Conservation (phyloP, 768 basidiomycete species). For the Pleurotus citrinopileatus region DNA sequence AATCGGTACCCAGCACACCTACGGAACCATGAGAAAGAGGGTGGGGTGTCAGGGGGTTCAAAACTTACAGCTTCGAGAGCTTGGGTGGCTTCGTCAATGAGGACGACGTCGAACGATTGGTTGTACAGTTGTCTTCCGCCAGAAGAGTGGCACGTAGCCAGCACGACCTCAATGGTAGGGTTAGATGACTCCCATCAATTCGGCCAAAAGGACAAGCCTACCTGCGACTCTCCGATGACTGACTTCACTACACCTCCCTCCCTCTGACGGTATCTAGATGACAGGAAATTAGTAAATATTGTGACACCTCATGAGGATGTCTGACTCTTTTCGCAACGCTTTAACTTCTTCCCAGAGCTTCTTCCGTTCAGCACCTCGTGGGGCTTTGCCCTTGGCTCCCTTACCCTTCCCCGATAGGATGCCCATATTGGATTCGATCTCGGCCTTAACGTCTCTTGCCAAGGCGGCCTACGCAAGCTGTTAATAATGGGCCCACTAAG, state of each 20-base stretch:
- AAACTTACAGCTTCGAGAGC: conserved; percentile 83
- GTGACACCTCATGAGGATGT: conserved; percentile 8
- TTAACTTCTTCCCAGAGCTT: conserved; percentile 88
- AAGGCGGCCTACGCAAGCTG: conserved; percentile 85
- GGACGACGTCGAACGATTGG: conserved; percentile 84
- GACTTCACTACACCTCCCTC: conserved; percentile 82
- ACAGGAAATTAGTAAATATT: conserved; percentile 4
- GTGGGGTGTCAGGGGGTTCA: conserved; percentile 1
- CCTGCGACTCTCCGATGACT: conserved; percentile 79
- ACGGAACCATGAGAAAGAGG: neutral
- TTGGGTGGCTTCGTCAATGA: conserved; percentile 98
- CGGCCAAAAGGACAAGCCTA: conserved; percentile 21
- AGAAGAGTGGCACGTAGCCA: conserved; percentile 93
- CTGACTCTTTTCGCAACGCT: conserved; percentile 87
- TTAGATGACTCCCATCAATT: neutral
- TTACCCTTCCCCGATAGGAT: conserved; percentile 72
- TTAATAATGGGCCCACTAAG: no score
- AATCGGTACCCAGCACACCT: conserved; percentile 96
- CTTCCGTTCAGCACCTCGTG: conserved; percentile 69
- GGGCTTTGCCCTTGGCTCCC: conserved; percentile 64
- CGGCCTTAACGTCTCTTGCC: conserved; percentile 85
- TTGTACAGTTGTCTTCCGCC: conserved; percentile 80
- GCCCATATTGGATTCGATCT: conserved; percentile 69
- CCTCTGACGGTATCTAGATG: conserved; percentile 76
- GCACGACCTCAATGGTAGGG: conserved; percentile 58